Percentiles rank a stretch among this genome's conserved stretches.
Evolutionary conservation across 1,284 basidiomycete genomes (phyloP).

Genomic region (Mycosarcoma mackinlayi): DNA sequence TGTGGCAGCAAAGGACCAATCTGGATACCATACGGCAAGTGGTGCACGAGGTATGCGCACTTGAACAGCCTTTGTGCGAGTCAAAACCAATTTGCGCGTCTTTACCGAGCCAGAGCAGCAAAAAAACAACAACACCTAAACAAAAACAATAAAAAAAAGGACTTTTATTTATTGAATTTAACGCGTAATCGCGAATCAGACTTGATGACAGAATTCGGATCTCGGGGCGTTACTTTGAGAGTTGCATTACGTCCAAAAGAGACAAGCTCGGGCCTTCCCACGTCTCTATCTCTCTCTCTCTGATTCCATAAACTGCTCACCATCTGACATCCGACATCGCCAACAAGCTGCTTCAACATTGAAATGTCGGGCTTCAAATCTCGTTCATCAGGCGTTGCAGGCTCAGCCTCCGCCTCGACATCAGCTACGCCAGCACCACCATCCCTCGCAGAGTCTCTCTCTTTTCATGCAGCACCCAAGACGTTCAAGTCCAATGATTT

Average conservation of each 20-base stretch:
- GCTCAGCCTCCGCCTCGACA: constrained; percentile 16
- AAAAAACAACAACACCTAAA: constrained; percentile 5
- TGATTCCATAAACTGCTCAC: neutral
- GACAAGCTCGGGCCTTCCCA: constrained; percentile 5
- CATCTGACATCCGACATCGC: neutral
- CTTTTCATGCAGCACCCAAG: constrained; percentile 36
- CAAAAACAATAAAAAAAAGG: neutral
- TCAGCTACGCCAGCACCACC: constrained; percentile 43
- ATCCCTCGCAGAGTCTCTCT: constrained; percentile 42
- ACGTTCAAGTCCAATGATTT: constrained; percentile 53
- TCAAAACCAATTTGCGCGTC: neutral
- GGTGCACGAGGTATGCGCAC: too few relatives aligned
- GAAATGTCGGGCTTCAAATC: constrained; percentile 20
- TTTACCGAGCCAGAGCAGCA: neutral
- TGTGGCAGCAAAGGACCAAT: too few relatives aligned
- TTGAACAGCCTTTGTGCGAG: too few relatives aligned
- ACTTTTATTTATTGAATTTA: neutral
- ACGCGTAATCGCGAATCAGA: neutral
- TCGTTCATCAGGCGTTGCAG: constrained; percentile 9
- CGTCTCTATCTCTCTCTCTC: neutral
- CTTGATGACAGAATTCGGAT: too few relatives aligned
- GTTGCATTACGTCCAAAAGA: neutral
- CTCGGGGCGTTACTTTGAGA: neutral
- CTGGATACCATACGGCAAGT: too few relatives aligned
- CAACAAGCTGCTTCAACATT: neutral